A percentile compares a stretch with the other conserved stretches of the same genome.
Conservation (phyloP, 2,329 filamentous ascomycete species). For the Aurifilum marmelostoma region DNA sequence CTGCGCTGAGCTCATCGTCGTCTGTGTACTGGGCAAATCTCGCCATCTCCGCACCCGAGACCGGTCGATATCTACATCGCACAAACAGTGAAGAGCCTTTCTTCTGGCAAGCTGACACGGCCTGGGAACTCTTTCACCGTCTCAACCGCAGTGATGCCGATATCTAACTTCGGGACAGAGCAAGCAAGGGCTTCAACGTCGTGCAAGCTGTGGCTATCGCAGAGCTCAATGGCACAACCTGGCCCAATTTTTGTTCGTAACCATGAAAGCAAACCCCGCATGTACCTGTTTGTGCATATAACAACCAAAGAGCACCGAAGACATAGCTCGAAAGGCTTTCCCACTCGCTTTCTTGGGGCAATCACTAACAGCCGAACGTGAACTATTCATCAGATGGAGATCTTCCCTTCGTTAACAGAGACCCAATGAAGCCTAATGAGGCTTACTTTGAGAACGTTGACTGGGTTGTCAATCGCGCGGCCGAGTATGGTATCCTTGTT, state of each 20-base stretch:
- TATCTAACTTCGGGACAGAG: constrained; percentile 13
- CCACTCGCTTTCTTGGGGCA: too few relatives aligned
- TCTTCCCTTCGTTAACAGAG: constrained; percentile 3
- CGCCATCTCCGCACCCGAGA: constrained; percentile 7
- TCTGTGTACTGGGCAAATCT: constrained; percentile 6
- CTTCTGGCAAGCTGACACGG: constrained; percentile 22
- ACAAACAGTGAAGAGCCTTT: constrained; percentile 12
- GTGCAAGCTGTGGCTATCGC: constrained; percentile 13
- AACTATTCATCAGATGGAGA: constrained; percentile 3
- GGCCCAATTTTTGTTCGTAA: constrained; percentile 11
- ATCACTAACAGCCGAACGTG: background rate
- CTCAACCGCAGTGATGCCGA: constrained; percentile 18
- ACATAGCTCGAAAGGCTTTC: background rate
- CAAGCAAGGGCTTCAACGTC: constrained; percentile 20
- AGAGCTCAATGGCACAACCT: constrained; percentile 12
- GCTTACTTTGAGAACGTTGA: constrained; percentile 15
- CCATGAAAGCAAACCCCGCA: background rate
- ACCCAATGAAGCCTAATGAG: constrained; percentile 12
- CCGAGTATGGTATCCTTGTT: constrained; percentile 11
- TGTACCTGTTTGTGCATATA: background rate
- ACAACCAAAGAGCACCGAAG: background rate
- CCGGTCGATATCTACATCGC: constrained; percentile 12
- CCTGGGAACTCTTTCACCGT: constrained; percentile 17
- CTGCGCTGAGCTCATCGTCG: background rate
- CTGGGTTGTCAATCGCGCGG: constrained; percentile 2